phyloP scores from a whole-genome alignment of 139 green algal species.

The Haematococcus lacustris region DNA sequence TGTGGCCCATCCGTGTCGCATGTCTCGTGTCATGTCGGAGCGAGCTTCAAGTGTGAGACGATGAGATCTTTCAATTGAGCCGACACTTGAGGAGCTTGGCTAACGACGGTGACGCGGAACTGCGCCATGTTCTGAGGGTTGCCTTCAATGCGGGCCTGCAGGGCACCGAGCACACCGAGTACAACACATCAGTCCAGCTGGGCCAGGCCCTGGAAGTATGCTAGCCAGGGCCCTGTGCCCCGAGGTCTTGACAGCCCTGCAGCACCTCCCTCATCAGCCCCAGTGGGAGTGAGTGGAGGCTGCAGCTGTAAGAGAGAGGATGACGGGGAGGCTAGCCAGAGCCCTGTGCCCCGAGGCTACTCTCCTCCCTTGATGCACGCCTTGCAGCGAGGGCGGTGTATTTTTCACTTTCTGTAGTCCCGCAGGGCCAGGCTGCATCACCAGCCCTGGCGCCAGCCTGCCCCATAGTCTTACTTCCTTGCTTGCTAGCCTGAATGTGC shows the following conservation, averaged over 20 bases:
- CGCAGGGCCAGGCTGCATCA: not conserved
- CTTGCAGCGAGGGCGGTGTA: too few species aligned
- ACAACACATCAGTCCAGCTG: too few species aligned
- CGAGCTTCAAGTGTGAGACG: too few species aligned
- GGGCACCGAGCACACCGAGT: not conserved
- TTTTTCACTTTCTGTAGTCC: too few species aligned
- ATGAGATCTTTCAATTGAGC: not conserved
- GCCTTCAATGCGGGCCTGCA: conserved; percentile 48
- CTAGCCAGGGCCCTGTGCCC: too few species aligned
- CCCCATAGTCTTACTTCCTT: not conserved
- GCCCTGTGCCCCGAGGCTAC: too few species aligned
- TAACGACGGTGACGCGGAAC: conserved; percentile 64
- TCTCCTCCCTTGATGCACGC: too few species aligned
- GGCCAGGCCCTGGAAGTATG: too few species aligned
- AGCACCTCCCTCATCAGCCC: too few species aligned
- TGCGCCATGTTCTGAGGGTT: conserved; percentile 60
- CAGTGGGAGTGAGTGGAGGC: not conserved
- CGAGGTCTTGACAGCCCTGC: too few species aligned
- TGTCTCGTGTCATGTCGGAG: too few species aligned
- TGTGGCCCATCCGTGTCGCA: too few species aligned
- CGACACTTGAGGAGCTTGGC: not conserved
- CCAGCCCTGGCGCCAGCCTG: not conserved
- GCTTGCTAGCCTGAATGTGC: not conserved
- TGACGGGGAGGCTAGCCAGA: not conserved
- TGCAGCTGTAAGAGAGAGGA: not conserved